Evolutionary conservation across 2,329 filamentous ascomycete genomes (phyloP).

Genomic region (Xylaria sp.): DNA sequence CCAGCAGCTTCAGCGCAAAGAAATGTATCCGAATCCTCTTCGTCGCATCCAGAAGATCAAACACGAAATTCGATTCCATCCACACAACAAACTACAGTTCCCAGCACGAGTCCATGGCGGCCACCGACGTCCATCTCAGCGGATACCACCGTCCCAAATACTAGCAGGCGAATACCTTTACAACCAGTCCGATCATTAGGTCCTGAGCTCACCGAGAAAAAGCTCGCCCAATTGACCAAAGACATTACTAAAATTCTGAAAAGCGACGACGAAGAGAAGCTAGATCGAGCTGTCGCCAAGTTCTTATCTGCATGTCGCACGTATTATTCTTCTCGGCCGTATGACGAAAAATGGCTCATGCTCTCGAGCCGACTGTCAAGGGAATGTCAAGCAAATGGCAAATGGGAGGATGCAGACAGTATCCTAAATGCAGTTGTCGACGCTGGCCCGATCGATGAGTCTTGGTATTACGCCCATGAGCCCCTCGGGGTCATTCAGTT

Average conservation of each 20-base stretch:
- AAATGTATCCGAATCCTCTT: background rate
- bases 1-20: background rate
- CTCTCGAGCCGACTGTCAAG: conserved; percentile 38
- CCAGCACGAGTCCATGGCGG: background rate
- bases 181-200: background rate
- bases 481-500: conserved; percentile 41
- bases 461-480: conserved; percentile 40
- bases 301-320: conserved; percentile 19
- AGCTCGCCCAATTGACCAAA: background rate
- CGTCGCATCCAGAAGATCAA: background rate
- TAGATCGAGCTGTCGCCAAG: conserved; percentile 27
- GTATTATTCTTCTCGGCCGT: conserved; percentile 8
- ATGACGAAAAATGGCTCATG: conserved; percentile 28
- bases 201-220: background rate
- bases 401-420: conserved; percentile 37
- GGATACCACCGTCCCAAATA: background rate
- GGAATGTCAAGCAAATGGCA: conserved; percentile 36
- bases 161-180: background rate
- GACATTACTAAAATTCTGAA: conserved; percentile 4
- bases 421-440: conserved; percentile 36
- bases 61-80: background rate
- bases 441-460: conserved; percentile 36
- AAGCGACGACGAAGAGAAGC: conserved; percentile 19
- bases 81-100: background rate
- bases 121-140: background rate